Percentiles rank a stretch among this genome's conserved stretches.
These are phyloP conservation scores for Sclerotinia sclerotiorum DNA, from an alignment of 2,329 filamentous ascomycete genomes.

Conservation along the genomic window DNA sequence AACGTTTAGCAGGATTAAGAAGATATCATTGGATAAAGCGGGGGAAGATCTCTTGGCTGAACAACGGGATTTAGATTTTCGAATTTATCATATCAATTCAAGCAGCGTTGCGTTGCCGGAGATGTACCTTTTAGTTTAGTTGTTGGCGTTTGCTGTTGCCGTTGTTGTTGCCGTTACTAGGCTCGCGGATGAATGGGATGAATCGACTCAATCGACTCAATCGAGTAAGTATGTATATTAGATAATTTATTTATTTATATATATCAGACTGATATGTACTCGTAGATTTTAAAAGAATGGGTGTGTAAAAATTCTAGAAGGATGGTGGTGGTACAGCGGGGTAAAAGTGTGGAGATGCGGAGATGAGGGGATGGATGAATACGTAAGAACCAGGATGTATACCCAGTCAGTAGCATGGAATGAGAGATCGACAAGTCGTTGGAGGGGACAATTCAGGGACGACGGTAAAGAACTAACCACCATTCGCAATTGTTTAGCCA, in stretches of 20 bases:
- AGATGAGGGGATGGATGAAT: background rate
- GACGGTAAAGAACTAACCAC: background rate
- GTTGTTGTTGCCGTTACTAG: background rate
- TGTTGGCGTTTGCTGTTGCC: background rate
- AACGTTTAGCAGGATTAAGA: background rate
- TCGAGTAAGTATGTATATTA: too few species aligned
- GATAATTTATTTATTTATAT: background rate
- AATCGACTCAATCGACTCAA: too few species aligned
- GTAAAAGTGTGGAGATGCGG: constrained; percentile 5
- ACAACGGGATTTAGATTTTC: background rate
- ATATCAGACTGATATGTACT: background rate
- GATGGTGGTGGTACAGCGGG: background rate
- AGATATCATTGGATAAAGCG: background rate
- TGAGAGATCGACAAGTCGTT: too few species aligned
- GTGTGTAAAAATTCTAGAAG: background rate
- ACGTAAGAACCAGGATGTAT: background rate
- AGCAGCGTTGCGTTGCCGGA: background rate
- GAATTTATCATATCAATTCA: background rate
- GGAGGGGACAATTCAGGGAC: background rate
- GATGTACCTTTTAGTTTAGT: background rate
- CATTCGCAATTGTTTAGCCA: too few species aligned
- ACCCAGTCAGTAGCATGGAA: background rate
- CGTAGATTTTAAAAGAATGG: background rate
- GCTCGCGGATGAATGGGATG: background rate
- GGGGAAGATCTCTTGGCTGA: background rate